Evolutionary conservation across 306 rosid species (phyloP).

Genomic region (Crataegus laevigata): DNA sequence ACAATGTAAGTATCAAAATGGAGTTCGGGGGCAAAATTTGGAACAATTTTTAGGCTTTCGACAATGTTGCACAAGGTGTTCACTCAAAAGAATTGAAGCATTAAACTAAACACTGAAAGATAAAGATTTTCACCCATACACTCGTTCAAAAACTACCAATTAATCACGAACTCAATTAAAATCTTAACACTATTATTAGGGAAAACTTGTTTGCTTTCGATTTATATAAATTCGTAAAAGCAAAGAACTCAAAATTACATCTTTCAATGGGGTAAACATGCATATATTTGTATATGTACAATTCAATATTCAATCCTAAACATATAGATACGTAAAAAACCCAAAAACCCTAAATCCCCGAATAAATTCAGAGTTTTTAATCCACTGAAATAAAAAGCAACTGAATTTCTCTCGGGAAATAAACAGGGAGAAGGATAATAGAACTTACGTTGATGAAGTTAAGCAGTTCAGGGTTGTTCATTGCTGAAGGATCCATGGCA

Average conservation of each 20-base stretch:
- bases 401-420: not conserved
- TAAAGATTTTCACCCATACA: not conserved
- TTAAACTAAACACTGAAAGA: not conserved
- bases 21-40: not conserved
- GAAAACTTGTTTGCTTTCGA: not conserved
- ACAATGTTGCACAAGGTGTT: not conserved
- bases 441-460: slow-evolving; percentile 58
- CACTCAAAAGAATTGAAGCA: not conserved
- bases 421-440: not conserved
- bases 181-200: not conserved
- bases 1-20: not conserved
- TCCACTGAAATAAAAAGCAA: not conserved
- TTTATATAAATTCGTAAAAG: not conserved
- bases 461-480: slow-evolving; percentile 55
- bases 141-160: not conserved
- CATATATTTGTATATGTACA: not conserved
- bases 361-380: not conserved
- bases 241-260: not conserved
- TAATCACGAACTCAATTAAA: not conserved
- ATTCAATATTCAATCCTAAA: not conserved
- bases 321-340: not conserved
- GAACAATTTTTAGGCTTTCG: not conserved
- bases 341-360: not conserved
- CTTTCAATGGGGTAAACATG: not conserved
- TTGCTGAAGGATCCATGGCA: slow-evolving; percentile 65